Evolutionary conservation across 495 filamentous ascomycete species (phyloP), one percentile per base, ranked within the genome.

Genomic region (Trichocladium uniseriatum): DNA sequence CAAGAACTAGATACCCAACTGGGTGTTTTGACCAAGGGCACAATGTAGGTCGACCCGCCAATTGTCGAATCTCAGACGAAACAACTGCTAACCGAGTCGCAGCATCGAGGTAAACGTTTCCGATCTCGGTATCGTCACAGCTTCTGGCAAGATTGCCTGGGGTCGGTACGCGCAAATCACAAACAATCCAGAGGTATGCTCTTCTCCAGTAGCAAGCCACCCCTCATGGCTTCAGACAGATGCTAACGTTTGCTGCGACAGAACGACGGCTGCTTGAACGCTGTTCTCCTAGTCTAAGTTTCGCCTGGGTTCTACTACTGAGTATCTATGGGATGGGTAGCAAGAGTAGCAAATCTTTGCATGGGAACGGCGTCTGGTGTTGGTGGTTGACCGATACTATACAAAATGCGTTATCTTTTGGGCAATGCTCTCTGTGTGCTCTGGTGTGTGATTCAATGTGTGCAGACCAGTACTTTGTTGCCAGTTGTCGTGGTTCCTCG

Each of bases 71-170:
- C 1, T 11, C 16, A 15, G 13, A 19, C 4, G 21, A n/a, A 10
- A 13, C 16, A 18, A 11, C n/a, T 38, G 24, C 50, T 48, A 15
- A 51, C 11, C 27, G 10, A 6, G 0, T 11, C 8, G 1, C 48
- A 62, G 59, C 49, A 79, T 95, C 56, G 92, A 98, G 70, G 89
- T 96, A 56, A 97, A 99, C 66, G 89, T 96, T 14, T 85, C 80
- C 49, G 92, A 97, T 64, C 68, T 99, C 45, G 92, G 92, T 44
- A 74, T 97, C 60, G 89, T 95, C 19, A 98, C 92, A 11, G 84
- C 90, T 6, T 82, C 81, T 38, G 94, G 92, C 41, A 96, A 96
- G 76, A 84, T 95, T 22, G 86, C 90, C 6, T 95, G 89, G 89
- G 63, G 64, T 32, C 57, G 85, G 62, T 94, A 85, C 74, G 89